Conservation (phyloP, 1,284 basidiomycete species). For the Cutaneotrichosporon sp. region DNA sequence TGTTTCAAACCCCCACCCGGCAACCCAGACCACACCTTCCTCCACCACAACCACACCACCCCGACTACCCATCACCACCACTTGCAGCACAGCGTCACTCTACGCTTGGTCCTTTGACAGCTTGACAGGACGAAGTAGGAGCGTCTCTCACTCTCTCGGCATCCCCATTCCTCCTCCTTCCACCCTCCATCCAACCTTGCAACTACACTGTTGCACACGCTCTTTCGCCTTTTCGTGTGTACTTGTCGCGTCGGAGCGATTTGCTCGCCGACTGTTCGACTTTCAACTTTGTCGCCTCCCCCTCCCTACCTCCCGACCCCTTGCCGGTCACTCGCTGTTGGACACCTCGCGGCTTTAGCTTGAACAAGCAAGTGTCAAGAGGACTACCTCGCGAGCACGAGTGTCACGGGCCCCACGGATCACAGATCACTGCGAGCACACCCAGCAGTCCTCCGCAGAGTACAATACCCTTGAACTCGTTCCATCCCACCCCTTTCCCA, state of each 20-base stretch:
- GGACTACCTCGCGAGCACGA: neutral
- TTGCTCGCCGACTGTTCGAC: neutral
- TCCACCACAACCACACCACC: neutral
- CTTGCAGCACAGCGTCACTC: no score
- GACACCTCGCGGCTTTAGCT: neutral
- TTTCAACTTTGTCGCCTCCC: neutral
- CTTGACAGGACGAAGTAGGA: no score
- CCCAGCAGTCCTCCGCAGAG: no score
- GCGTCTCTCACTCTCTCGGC: neutral
- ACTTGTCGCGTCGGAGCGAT: neutral
- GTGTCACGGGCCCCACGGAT: neutral
- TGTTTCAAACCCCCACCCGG: conserved; percentile 10
- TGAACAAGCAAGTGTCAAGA: neutral
- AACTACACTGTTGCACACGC: neutral
- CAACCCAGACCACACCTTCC: neutral
- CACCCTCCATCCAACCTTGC: neutral
- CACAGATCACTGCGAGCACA: neutral
- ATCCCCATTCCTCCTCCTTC: no score
- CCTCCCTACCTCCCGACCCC: neutral
- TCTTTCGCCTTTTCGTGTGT: neutral
- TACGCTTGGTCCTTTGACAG: no score
- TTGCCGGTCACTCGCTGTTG: neutral
- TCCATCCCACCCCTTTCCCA: neutral
- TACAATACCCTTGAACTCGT: neutral
- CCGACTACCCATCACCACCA: no score